A percentile compares a stretch with the other conserved stretches of the same genome.
Conservation (phyloP, 2,329 filamentous ascomycete species). For the Trichoderma semiorbis region DNA sequence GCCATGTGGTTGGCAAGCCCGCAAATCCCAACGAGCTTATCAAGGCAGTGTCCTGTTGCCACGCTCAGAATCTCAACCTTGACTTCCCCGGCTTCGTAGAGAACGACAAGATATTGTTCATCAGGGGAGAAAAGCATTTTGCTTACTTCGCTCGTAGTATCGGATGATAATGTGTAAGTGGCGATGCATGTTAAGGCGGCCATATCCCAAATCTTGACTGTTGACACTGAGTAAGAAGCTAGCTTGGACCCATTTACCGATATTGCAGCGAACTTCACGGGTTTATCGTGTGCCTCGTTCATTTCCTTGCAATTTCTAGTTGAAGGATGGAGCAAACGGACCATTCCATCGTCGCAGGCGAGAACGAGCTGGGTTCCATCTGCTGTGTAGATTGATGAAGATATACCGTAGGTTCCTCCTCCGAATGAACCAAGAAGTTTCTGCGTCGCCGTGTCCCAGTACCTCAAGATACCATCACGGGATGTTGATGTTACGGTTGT, state of each 20-base stretch:
- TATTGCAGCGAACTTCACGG: not conserved
- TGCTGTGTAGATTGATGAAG: not conserved
- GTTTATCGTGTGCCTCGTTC: not conserved
- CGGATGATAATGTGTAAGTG: not conserved
- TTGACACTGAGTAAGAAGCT: not conserved
- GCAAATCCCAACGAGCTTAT: not conserved
- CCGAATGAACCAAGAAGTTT: not conserved
- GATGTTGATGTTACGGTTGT: not conserved
- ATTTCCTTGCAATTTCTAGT: not conserved
- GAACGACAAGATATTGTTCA: not conserved
- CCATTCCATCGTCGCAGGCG: not conserved
- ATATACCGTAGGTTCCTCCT: not conserved
- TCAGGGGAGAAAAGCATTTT: not conserved
- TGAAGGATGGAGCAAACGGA: not conserved
- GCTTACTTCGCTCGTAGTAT: not conserved
- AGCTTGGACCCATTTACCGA: not conserved
- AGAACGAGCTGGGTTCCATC: not conserved
- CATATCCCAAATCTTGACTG: not conserved
- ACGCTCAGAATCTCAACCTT: not conserved
- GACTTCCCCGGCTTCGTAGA: not conserved
- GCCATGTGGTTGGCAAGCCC: not conserved
- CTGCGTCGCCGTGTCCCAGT: not conserved
- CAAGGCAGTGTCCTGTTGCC: not conserved
- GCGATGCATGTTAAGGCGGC: not conserved
- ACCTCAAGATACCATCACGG: not conserved